Percentiles rank a stretch among this genome's conserved stretches.
phyloP scores from a whole-genome alignment of 2,329 filamentous ascomycete species.

The Hansfordia pulvinata region DNA sequence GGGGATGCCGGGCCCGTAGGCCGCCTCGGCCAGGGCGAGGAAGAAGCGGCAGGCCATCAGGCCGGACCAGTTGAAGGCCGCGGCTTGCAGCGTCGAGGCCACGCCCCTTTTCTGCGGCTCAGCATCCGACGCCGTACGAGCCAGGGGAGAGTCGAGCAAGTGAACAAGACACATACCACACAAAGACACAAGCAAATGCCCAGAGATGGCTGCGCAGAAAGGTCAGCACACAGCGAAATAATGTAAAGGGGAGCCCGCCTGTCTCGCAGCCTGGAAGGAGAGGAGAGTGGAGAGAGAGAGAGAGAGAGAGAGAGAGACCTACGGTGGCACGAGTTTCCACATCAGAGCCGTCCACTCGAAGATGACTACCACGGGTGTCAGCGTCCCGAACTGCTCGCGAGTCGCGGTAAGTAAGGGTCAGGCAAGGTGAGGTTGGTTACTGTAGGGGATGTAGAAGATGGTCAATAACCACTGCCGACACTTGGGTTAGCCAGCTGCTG shows the following conservation, averaged over 20 bases:
- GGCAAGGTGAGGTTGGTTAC: conserved; percentile 8
- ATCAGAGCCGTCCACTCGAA: conserved; percentile 27
- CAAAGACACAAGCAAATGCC: conserved; percentile 14
- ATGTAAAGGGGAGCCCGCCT: too few species aligned
- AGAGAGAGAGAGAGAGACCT: conserved; percentile 7
- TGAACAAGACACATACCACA: conserved; percentile 11
- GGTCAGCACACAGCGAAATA: too few species aligned
- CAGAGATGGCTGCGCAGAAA: conserved; percentile 11
- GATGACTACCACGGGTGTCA: too few species aligned
- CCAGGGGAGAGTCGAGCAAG: background rate
- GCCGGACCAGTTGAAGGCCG: conserved; percentile 16
- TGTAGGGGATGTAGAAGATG: conserved; percentile 30
- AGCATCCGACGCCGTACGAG: conserved; percentile 1
- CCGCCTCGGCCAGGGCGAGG: conserved; percentile 17
- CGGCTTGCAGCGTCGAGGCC: conserved; percentile 16
- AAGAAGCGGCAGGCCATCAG: conserved; percentile 18
- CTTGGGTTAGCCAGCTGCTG: too few species aligned
- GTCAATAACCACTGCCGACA: conserved; percentile 24
- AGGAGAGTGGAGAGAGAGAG: background rate
- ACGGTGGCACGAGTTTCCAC: conserved; percentile 27
- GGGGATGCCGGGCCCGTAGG: conserved; percentile 17
- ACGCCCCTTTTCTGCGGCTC: conserved; percentile 10
- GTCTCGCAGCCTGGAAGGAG: background rate
- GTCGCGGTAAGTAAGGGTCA: background rate
- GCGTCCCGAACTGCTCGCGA: conserved; percentile 1